Base-by-base conservation (phyloP, 2,329 filamentous ascomycete species). In the Ceratocystis alfenasii region DNA sequence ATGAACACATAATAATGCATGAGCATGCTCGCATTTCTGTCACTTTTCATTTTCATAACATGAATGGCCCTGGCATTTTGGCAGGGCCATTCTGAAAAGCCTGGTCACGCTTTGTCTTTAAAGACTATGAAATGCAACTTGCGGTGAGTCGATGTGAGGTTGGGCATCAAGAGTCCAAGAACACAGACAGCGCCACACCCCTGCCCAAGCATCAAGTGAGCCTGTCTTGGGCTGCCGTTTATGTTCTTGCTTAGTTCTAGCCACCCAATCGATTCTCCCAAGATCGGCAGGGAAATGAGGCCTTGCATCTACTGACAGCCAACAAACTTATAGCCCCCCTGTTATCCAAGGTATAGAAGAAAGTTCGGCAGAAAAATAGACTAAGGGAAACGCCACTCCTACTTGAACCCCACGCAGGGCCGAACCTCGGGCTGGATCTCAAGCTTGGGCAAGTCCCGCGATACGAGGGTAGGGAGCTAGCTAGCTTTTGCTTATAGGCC, bases 161-260 rank as follows among this genome's bases (percentile, higher is more conserved):
- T 63, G 61, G 61, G 61, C 61, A 63, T 50, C 61, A 48, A 63
- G 45, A 63, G 45, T 28, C 44, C 25, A 17, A 33, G 61, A 22
- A 15, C 60, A 62, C 8, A 45, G n/a, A 45, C 61, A 63, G 44
- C 44, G 17, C 30, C 33, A 63, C 17, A 57, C 28, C 53, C 53
- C 53, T 57, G 53, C 53, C 53, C 28, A 57, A 28, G 53, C n/a
- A 50, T 20, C 61, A 33, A 36, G 44, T 50, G 15, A 57, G 22
- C 12, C 53, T 22, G 28, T 57, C 53, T 57, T 57, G 25, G 53
- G 53, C 53, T 33, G 28, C 5, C 28, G 22, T 17, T 30, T 33
- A 28, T 17, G 4, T 57, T 33, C 15, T 57, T 57, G 53, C 6
- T 33, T 57, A 17, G 53, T 33, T 30, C 53, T 57, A 57, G 3